Base-by-base conservation (phyloP, 2,329 filamentous ascomycete genomes). In the Sarocladiaceae sp. region DNA sequence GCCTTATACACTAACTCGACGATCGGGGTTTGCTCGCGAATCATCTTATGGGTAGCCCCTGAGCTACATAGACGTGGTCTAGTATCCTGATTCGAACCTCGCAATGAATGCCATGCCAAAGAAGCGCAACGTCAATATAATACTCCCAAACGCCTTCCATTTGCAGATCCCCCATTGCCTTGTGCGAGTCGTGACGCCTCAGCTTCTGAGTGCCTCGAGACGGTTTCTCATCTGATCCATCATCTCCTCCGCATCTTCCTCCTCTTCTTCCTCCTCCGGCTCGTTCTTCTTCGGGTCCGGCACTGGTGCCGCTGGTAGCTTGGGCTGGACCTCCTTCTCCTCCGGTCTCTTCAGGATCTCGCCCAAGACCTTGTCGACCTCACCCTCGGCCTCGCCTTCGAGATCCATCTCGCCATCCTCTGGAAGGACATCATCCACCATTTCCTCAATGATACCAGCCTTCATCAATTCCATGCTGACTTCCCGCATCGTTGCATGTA, bases 381-480 rank as follows among this genome's bases (percentile, higher is more conserved):
- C 93, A 18, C 73, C 74, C 64, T 88, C 85, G 2, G 79, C 84
- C 67, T 85, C 88, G 54, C 84, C 78, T 56, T 90, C 89, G 54
- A 88, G 83, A 53, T 89, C 81, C 51, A 82, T 76, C 59, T 90
- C 74, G 50, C 86, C 71, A 53, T 91, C 86, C 58, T 86, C 80
- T n/a, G 91, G 90, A 58, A 97, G 73, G 39, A 79, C 84, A 66
- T 97, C 93, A 46, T 86, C 88, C 4, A 96, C 84, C 88, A 97
- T 97, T 74, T 99, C 94, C 76, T 97, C 93, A 55, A 97, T 96
- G 58, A 99, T 93, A 15, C 93, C 94, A 2, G 94, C 93, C 74
- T 91, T 95, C 69, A 96, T 88, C 59, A 97, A 72, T 77, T 97
- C 94, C 53, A 86, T 79, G 62, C 86, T 87, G 48, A 97, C 75